A percentile compares a stretch with the other conserved stretches of the same genome.
Evolutionary conservation across 306 rosid species (phyloP).

Genomic region (Carpinus fangiana): DNA sequence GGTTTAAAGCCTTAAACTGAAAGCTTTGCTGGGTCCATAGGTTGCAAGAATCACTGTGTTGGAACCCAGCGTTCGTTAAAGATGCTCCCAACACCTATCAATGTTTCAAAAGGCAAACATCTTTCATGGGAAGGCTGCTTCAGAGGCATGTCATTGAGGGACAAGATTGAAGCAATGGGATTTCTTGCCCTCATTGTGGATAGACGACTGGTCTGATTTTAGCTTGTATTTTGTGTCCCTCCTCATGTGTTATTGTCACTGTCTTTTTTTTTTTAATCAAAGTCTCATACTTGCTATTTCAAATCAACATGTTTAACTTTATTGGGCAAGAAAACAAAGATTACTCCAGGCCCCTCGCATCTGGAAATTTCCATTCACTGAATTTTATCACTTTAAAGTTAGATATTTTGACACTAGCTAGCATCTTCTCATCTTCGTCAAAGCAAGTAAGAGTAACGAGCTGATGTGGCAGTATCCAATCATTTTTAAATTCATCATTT

Average conservation of each 20-base stretch:
- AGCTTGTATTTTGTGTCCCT: not conserved
- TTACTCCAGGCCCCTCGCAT: not conserved
- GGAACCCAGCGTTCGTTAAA: conserved; percentile 24
- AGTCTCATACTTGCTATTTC: conserved; percentile 26
- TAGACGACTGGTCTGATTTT: conserved; percentile 9
- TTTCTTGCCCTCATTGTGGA: conserved; percentile 24
- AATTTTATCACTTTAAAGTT: not conserved
- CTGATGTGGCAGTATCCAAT: no score
- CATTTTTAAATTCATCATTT: no score
- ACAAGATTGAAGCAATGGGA: conserved; percentile 26
- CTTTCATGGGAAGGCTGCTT: not conserved
- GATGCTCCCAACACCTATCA: not conserved
- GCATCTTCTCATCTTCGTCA: not conserved
- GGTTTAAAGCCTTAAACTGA: not conserved
- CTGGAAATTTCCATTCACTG: conserved; percentile 8
- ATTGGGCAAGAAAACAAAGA: not conserved
- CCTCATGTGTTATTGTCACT: conserved; percentile 23
- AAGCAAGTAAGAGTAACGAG: not conserved
- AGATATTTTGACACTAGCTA: not conserved
- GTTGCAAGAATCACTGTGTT: conserved; percentile 12
- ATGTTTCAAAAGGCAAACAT: not conserved
- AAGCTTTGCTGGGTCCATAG: conserved; percentile 19
- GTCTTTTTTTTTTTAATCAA: not conserved
- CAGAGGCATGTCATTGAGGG: conserved; percentile 16
- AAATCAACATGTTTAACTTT: conserved; percentile 15